Conservation (phyloP, 176 grass and related monocot genomes). For the Neostapfia colusana region DNA sequence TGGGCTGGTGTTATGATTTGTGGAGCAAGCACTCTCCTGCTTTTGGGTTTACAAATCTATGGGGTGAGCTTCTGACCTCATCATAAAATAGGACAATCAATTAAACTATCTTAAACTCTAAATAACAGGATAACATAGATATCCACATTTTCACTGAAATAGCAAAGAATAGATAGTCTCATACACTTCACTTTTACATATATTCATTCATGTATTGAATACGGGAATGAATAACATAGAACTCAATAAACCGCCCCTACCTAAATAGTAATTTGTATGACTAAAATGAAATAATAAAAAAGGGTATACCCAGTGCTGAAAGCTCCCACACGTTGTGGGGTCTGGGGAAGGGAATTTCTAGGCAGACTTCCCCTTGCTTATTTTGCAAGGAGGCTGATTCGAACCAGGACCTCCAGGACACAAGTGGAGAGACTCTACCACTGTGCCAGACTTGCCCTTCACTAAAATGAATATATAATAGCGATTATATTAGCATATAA, state of each 20-base stretch:
- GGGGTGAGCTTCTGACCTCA: constrained; percentile 46
- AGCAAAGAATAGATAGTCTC: not conserved
- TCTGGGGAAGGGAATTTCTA: too few species aligned
- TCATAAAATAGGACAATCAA: not conserved
- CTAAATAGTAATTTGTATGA: not conserved
- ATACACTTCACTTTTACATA: not conserved
- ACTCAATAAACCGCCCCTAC: not conserved
- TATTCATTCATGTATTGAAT: not conserved
- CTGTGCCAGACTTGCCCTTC: too few species aligned
- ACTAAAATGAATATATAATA: too few species aligned
- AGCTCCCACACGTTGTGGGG: too few species aligned
- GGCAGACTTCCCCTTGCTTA: too few species aligned
- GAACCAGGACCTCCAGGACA: too few species aligned
- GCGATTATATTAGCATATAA: not conserved
- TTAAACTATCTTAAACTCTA: not conserved
- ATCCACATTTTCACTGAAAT: not conserved
- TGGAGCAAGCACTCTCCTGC: constrained; percentile 55
- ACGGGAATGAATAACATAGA: not conserved
- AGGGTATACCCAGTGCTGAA: too few species aligned
- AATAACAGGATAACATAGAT: not conserved
- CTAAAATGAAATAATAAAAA: too few species aligned
- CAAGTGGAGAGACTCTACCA: too few species aligned
- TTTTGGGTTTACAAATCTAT: constrained; percentile 62
- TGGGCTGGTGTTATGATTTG: constrained; percentile 62
- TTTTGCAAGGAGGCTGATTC: too few species aligned